Percentiles rank a stretch among this genome's conserved stretches.
These are phyloP conservation scores for Novymonas esmeraldas DNA, from an alignment of 208 protist species.

Conservation along the genomic window DNA sequence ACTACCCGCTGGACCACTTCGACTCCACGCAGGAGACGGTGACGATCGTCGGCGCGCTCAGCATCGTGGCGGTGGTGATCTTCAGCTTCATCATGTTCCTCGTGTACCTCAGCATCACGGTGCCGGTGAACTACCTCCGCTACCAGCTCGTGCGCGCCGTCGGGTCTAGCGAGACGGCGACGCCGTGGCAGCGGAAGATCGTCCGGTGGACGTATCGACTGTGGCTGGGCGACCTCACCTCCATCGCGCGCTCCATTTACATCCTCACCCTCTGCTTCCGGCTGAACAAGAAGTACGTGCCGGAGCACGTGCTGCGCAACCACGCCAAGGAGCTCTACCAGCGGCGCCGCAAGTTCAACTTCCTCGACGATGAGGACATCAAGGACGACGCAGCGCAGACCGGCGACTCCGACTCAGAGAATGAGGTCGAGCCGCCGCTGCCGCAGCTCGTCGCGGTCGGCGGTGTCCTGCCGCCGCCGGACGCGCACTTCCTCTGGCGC, in stretches of 20 bases:
- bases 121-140: constrained; percentile 69
- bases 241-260: constrained; percentile 63
- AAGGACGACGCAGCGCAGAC: constrained; percentile 14
- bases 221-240: constrained; percentile 76
- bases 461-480: background rate
- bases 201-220: constrained; percentile 44
- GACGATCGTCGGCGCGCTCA: constrained; percentile 44
- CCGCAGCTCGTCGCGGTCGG: constrained; percentile 11
- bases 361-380: constrained; percentile 25
- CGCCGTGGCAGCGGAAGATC: constrained; percentile 29
- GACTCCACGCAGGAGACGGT: constrained; percentile 19
- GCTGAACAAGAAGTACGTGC: constrained; percentile 90
- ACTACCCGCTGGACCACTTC: constrained; percentile 27
- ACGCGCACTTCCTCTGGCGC: constrained; percentile 27
- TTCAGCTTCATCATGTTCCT: constrained; percentile 59
- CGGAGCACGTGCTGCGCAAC: constrained; percentile 72
- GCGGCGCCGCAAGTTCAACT: constrained; percentile 29
- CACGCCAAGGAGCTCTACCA: constrained; percentile 58
- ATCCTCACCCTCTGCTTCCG: constrained; percentile 72
- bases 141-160: constrained; percentile 59
- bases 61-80: constrained; percentile 52
- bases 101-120: constrained; percentile 75
- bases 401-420: constrained; percentile 33
- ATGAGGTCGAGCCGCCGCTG: constrained; percentile 19
- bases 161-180: constrained; percentile 34